Conservation (phyloP, 257 asterid species). For the Lithospermum erythrorhizon region DNA sequence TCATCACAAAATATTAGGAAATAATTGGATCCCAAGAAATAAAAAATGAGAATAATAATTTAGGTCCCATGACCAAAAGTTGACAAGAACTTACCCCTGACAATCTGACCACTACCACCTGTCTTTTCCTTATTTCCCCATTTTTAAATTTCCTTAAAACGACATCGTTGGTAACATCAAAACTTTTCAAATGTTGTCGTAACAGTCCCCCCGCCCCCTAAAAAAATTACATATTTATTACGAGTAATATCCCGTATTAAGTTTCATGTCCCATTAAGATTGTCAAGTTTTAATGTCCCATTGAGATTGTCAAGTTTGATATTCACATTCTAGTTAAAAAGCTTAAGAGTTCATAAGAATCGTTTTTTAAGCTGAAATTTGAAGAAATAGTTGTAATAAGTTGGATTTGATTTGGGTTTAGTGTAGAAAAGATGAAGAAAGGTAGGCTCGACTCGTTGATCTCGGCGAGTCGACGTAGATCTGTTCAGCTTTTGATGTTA, state of each 20-base stretch:
- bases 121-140: neutral
- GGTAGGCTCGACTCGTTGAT: conserved; percentile 61
- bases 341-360: too few relatives aligned
- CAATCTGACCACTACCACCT: neutral
- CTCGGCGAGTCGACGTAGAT: conserved; percentile 69
- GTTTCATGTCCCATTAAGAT: too few relatives aligned
- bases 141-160: neutral
- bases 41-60: too few relatives aligned
- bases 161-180: neutral
- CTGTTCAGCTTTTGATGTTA: conserved; percentile 61
- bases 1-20: too few relatives aligned
- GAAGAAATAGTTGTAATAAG: neutral
- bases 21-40: too few relatives aligned
- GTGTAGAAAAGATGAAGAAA: conserved; percentile 30
- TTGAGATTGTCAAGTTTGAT: too few relatives aligned
- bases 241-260: too few relatives aligned
- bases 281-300: too few relatives aligned
- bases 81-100: neutral
- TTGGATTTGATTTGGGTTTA: neutral
- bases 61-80: neutral
- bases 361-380: too few relatives aligned
- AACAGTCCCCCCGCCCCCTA: too few relatives aligned
- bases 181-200: neutral
- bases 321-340: too few relatives aligned
- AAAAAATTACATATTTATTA: too few relatives aligned